Evolutionary conservation across 163 green algal species (phyloP), one percentile per base, ranked within the genome.

Genomic region (Chloromonas sp.): DNA sequence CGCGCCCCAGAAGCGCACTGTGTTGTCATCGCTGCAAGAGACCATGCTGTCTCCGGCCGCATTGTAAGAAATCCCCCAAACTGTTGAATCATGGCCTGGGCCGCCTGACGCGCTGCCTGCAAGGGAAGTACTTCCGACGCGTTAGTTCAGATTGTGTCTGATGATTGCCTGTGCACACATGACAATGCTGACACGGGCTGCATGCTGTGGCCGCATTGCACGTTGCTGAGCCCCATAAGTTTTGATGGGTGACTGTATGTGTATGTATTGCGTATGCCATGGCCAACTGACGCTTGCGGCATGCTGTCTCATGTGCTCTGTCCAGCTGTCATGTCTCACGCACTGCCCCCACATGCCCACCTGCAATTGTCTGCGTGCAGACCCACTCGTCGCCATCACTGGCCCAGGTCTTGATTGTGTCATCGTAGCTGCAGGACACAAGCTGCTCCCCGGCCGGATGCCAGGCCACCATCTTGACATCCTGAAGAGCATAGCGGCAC

Each of bases 381-480:
- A 84, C 71, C 93, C 96, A 98, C 82, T 99, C 96, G 71, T 96
- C 94, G 2, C 91, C 91, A 57, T 94, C 91, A 58, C 95, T 92
- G 1, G 86, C 85, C 96, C 96, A 99, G 79, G 98, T 85, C 83
- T 94, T 94, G 82, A 99, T 95, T 81, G 84, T 95, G 90, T 98
- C 92, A 88, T 99, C 96, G 82, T 99, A 99, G 85, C 90, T 95
- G 71, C 87, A 90, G 1, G 92, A 97, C 1, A 95, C 94, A 3
- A 99, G 90, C 61, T 98, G 71, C 85, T 98, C 93, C n/a, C 93
- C 92, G 1, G 60, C 87, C 0, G 97, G 95, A 86, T 99, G 95
- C 97, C 97, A 99, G 0, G 81, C 82, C 71, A 99, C 94, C 14
- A 86, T 89, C 91, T 99, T 99, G 2, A 99, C 96, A 88, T 99